A percentile compares a stretch with the other conserved stretches of the same genome.
Conservation (phyloP, 1,139 yeast species). For the Geotrichum phurueaensis region DNA sequence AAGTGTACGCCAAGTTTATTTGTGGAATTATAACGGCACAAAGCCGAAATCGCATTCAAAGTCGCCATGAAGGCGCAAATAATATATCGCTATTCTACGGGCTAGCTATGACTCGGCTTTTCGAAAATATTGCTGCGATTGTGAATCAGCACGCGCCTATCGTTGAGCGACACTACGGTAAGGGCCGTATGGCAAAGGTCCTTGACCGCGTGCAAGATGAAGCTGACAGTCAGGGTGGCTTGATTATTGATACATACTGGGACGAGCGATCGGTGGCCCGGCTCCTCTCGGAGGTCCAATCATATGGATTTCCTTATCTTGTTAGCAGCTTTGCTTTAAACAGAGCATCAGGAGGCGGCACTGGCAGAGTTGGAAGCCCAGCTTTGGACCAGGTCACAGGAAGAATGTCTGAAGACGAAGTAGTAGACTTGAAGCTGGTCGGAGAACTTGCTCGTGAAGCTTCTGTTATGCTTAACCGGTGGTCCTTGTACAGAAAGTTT, state of each 20-base stretch:
- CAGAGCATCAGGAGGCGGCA: slow-evolving; percentile 8
- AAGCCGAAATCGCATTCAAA: slow-evolving; percentile 52
- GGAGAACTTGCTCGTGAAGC: slow-evolving; percentile 61
- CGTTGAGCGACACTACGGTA: slow-evolving; percentile 66
- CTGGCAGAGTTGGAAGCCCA: slow-evolving; percentile 24
- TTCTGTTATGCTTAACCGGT: slow-evolving; percentile 70
- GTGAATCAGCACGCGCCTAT: slow-evolving; percentile 80
- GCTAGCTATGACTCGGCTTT: slow-evolving; percentile 63
- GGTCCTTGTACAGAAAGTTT: slow-evolving; percentile 80
- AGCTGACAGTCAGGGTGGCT: slow-evolving; percentile 84
- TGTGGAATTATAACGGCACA: slow-evolving; percentile 80
- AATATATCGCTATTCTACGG: slow-evolving; percentile 46
- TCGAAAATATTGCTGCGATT: slow-evolving; percentile 80
- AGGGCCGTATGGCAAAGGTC: slow-evolving; percentile 57
- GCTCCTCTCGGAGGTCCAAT: slow-evolving; percentile 49
- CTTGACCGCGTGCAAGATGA: slow-evolving; percentile 74
- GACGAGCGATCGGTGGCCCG: slow-evolving; percentile 61
- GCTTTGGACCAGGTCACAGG: slow-evolving; percentile 20
- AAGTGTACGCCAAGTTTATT: slow-evolving; percentile 76
- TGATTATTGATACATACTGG: slow-evolving; percentile 80
- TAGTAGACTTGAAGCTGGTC: slow-evolving; percentile 46
- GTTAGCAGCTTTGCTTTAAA: slow-evolving; percentile 32
- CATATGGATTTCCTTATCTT: slow-evolving; percentile 47
- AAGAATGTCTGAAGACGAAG: slow-evolving; percentile 30
- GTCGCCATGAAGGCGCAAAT: slow-evolving; percentile 27